Percentiles rank a stretch among this genome's conserved stretches.
These are phyloP conservation scores for Papiliotrema flavescens DNA, from an alignment of 1,284 basidiomycete species.

Conservation along the genomic window DNA sequence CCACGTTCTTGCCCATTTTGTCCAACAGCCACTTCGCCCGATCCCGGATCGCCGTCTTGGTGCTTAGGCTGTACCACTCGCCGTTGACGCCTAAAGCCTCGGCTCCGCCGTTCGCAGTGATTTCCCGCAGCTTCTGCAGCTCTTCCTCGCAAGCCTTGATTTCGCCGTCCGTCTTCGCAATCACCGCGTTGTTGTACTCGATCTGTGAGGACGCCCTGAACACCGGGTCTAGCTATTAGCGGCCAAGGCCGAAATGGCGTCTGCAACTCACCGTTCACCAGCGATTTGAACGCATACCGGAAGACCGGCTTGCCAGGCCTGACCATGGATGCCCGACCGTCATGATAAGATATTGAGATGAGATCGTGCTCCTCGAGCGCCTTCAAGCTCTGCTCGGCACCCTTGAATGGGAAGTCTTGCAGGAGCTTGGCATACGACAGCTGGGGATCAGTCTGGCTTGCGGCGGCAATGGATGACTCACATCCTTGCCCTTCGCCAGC, in stretches of 20 bases:
- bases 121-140: slow-evolving; percentile 62
- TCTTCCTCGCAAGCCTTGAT: slow-evolving; percentile 74
- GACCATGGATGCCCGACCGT: slow-evolving; percentile 80
- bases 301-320: slow-evolving; percentile 87
- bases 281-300: slow-evolving; percentile 73
- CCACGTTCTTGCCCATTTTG: slow-evolving; percentile 68
- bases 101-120: slow-evolving; percentile 49
- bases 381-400: slow-evolving; percentile 74
- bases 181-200: slow-evolving; percentile 68
- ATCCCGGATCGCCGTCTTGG: slow-evolving; percentile 57
- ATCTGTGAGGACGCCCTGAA: slow-evolving; percentile 83
- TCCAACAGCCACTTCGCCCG: slow-evolving; percentile 66
- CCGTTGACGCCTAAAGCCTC: slow-evolving; percentile 32
- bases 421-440: slow-evolving; percentile 78
- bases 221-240: slow-evolving; percentile 57
- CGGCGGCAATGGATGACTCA: slow-evolving; percentile 35
- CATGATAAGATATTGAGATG: slow-evolving; percentile 70
- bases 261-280: slow-evolving; percentile 63
- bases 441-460: slow-evolving; percentile 46
- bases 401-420: slow-evolving; percentile 85
- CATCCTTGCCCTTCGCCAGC: slow-evolving; percentile 68
- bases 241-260: not conserved
- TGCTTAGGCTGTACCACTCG: slow-evolving; percentile 39
- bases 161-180: slow-evolving; percentile 62
- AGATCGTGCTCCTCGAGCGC: slow-evolving; percentile 87